Evolutionary conservation across 805 yeast genomes (phyloP), one percentile per base, ranked within the genome.

Genomic region (Yamadazyma phyllophila): DNA sequence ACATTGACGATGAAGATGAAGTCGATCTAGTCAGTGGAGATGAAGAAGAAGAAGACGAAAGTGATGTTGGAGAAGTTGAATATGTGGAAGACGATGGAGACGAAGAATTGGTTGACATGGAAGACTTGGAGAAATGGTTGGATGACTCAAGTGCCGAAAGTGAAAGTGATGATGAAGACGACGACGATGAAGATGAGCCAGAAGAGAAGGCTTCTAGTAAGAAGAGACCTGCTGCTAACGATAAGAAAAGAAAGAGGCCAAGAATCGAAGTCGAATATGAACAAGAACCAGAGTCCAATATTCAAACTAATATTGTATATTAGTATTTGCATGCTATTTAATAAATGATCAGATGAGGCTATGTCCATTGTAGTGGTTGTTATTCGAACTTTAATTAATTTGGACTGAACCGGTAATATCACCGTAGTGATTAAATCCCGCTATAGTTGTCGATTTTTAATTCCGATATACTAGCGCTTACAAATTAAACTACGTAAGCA

Each of bases 31-130:
- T 67, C 48, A 63, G 71, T 50, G 75, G 69, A 16, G 77, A 69
- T 39, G 52, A 48, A 32, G 77, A 69, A 39, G 52, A 48, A 24
- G 50, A 46, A 33, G 51, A 50, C 10, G 81, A 77, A 50, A 71
- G 78, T 49, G 85, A 81, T 51, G 81, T 78, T 42, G 77, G 90
- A 32, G 89, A 88, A 63, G 83, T 88, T 36, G 98, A 91, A 63
- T 88, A 84, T 59, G 97, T 89, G 43, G 96, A 83, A 51, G 96
- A 87, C 42, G 96, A 87, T 46, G 96, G 85, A 12, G 95, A 87
- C 16, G 96, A 85, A 49, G 90, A 89, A 54, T 69, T 88, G 56
- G 96, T 89, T 20, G 97, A 94, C 61, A 80, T 92, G 71, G 97
- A 91, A 70, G 97, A 92, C 57, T 72, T 91, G 53, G 94, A 91